Base-by-base conservation (phyloP, 1,284 basidiomycete species). In the Stygiomarasmius scandens region DNA sequence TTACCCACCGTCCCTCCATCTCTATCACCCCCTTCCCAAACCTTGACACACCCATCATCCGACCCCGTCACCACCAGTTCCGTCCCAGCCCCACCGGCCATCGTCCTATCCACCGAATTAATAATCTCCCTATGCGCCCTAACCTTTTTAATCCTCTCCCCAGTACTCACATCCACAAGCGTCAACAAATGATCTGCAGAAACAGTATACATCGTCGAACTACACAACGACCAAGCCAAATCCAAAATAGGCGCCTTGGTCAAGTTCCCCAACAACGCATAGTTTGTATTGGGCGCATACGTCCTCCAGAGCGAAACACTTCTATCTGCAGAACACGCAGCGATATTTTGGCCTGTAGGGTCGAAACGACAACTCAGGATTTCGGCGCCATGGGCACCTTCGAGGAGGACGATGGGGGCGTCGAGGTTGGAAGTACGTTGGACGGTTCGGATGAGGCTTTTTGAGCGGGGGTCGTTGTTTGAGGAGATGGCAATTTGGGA, bases 1-100 rank as follows among this genome's bases (percentile, higher is more conserved):
- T 94, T 96, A 25, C 14, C 53, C 0, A 44, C 24, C 12, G 5
- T 32, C 12, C 6, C 29, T 4, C 76, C 71, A n/a, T 86, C 87
- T 27, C 93, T 85, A 5, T 88, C 85, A 1, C 86, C 83, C 4
- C 87, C 87, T 62, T 95, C 93, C 93, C 94, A 97, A 3, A 97
- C 78, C 55, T 90, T 84, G 23, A 96, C 92, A 0, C 87, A 87
- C 0, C 93, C 93, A 67, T 98, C 95, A 68, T 98, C 95, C 20
- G 90, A 89, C 11, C 86, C 95, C 0, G 91, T 94, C 6, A 86
- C 87, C 10, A 62, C 47, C 22, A 62, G 41, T 47, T 62, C 95
- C 8, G 83, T 81, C 1, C 93, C 93, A 0, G 89, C 85, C 1
- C 92, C 93, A 36, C 85, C 83, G 12, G 89, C 87, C 71, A 95